Evolutionary conservation across 371 early-diverging fungal species (phyloP).

Genomic region (Actinomucor elegans): DNA sequence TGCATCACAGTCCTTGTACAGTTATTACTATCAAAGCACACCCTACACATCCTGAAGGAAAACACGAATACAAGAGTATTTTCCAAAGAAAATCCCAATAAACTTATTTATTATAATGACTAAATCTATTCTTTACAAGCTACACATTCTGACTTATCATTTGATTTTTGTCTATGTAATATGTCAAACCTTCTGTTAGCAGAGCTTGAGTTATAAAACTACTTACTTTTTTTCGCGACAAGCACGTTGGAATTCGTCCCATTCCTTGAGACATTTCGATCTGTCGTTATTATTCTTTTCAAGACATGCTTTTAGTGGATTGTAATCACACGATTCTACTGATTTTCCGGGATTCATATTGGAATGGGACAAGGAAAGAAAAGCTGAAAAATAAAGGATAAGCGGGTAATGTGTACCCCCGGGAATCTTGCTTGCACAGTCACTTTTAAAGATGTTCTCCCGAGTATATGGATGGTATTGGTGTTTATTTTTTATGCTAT

Average conservation of each 20-base stretch:
- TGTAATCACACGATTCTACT: conserved; percentile 49
- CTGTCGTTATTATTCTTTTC: conserved; percentile 56
- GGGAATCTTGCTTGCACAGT: too few relatives aligned
- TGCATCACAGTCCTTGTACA: conserved; percentile 25
- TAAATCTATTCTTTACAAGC: conserved; percentile 19
- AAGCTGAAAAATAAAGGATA: too few relatives aligned
- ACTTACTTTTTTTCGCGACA: conserved; percentile 44
- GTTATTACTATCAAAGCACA: conserved; percentile 23
- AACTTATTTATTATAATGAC: not conserved
- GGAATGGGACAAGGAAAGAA: not conserved
- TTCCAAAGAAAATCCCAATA: conserved; percentile 5
- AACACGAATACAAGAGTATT: conserved; percentile 9
- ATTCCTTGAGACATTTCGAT: conserved; percentile 61
- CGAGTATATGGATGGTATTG: too few relatives aligned
- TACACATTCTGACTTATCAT: conserved; percentile 20
- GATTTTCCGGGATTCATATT: conserved; percentile 16
- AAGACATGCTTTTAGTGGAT: conserved; percentile 56
- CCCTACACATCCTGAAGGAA: conserved; percentile 8
- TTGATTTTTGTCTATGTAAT: conserved; percentile 7
- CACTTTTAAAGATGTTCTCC: too few relatives aligned
- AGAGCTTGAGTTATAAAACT: too few relatives aligned
- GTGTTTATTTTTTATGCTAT: too few relatives aligned
- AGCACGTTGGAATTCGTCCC: conserved; percentile 60
- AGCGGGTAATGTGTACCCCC: not conserved
- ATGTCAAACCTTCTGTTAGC: too few relatives aligned